Evolutionary conservation across 805 yeast genomes (phyloP).

Genomic region (Starmerella bombicola): DNA sequence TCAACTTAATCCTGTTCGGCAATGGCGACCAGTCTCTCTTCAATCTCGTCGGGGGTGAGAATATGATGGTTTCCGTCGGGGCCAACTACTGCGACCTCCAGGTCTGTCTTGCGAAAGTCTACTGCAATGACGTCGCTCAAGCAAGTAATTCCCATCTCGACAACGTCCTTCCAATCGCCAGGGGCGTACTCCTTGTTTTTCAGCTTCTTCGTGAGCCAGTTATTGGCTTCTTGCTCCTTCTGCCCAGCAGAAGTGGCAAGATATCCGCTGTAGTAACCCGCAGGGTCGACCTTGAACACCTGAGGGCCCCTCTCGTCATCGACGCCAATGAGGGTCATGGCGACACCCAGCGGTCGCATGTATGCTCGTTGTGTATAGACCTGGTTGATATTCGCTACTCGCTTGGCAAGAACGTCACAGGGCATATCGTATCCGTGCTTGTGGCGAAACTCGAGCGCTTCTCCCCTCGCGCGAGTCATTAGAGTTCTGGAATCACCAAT

Average conservation of each 20-base stretch:
- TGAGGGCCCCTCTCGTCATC: conserved; percentile 87
- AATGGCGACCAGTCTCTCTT: conserved; percentile 82
- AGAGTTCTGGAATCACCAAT: conserved; percentile 83
- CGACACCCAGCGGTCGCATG: conserved; percentile 96
- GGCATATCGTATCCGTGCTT: conserved; percentile 97
- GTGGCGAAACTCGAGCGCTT: conserved; percentile 89
- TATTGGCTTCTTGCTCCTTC: conserved; percentile 89
- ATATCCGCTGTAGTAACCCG: conserved; percentile 85
- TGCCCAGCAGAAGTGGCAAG: conserved; percentile 94
- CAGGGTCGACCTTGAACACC: conserved; percentile 89
- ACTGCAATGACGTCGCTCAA: conserved; percentile 79
- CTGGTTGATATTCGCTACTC: conserved; percentile 93
- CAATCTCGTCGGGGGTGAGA: conserved; percentile 76
- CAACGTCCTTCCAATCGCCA: conserved; percentile 81
- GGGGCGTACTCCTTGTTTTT: conserved; percentile 57
- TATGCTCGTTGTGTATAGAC: conserved; percentile 95
- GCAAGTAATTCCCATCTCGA: conserved; percentile 78
- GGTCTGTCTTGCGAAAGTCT: conserved; percentile 84
- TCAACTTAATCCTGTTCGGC: conserved; percentile 76
- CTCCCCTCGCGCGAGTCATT: conserved; percentile 83
- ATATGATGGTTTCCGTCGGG: conserved; percentile 50
- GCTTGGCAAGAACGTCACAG: conserved; percentile 77
- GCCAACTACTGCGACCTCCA: conserved; percentile 85
- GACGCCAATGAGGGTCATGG: conserved; percentile 72
- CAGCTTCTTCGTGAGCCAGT: conserved; percentile 78